Percentiles rank a stretch among this genome's conserved stretches.
Conservation (phyloP, 345 rosid genomes). For the Eucalyptus lansdowneana region DNA sequence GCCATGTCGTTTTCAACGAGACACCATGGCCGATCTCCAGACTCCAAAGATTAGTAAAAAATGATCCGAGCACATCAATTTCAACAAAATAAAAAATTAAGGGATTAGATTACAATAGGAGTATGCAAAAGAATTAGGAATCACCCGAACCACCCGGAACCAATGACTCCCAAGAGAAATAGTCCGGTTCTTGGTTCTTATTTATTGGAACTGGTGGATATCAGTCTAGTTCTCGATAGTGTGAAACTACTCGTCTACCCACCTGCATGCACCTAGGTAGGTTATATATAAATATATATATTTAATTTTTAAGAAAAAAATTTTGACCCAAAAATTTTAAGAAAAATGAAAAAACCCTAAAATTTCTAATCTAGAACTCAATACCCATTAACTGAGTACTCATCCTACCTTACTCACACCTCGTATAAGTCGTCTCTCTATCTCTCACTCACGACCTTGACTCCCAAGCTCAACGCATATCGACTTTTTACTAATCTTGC, state of each 20-base stretch:
- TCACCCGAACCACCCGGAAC: fast-evolving
- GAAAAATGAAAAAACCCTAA: too few relatives aligned
- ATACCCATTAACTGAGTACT: fast-evolving
- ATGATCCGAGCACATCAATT: fast-evolving
- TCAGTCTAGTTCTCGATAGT: fast-evolving
- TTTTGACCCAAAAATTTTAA: too few relatives aligned
- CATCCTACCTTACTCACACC: too few relatives aligned
- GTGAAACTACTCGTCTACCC: fast-evolving
- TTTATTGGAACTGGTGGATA: fast-evolving
- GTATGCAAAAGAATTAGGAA: fast-evolving
- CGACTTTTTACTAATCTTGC: too few relatives aligned
- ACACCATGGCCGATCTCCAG: neutral
- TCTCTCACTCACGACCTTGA: fast-evolving
- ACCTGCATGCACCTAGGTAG: fast-evolving
- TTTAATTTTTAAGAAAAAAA: too few relatives aligned
- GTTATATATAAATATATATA: too few relatives aligned
- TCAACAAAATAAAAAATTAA: neutral
- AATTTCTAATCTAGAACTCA: fast-evolving
- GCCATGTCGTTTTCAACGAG: neutral
- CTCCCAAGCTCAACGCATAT: fast-evolving
- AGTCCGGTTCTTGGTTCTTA: fast-evolving
- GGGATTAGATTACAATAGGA: neutral
- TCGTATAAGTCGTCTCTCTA: fast-evolving
- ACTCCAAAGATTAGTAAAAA: neutral
- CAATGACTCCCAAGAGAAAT: too few relatives aligned